These are phyloP conservation scores for Gastrodia elata DNA, from an alignment of 106 monocot genomes.

Conservation along the genomic window DNA sequence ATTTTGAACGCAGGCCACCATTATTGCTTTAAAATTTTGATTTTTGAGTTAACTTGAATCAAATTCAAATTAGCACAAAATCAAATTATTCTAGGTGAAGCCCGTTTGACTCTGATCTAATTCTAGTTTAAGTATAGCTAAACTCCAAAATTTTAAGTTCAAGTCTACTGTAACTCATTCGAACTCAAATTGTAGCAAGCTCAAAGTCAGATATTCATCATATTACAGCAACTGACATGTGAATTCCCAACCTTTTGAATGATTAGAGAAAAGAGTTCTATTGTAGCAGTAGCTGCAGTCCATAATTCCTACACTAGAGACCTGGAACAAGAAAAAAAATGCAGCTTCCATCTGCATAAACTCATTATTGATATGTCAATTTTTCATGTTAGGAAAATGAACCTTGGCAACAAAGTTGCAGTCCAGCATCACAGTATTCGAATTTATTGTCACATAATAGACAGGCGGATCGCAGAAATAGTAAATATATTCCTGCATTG, in stretches of 20 bases:
- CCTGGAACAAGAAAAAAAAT: conserved; percentile 28
- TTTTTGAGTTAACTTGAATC: too few relatives aligned
- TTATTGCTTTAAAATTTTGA: too few relatives aligned
- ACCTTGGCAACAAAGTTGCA: conserved; percentile 78
- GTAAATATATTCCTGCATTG: conserved; percentile 72
- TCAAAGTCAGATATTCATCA: not conserved
- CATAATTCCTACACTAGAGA: conserved; percentile 36
- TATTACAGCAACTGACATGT: not conserved
- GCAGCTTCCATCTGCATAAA: not conserved
- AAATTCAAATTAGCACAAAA: too few relatives aligned
- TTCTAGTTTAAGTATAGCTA: too few relatives aligned
- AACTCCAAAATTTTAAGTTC: too few relatives aligned
- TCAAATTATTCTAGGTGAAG: too few relatives aligned
- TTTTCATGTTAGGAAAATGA: not conserved
- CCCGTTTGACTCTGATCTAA: too few relatives aligned
- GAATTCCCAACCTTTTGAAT: conserved; percentile 37
- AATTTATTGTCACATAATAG: conserved; percentile 45
- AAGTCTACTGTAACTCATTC: too few relatives aligned
- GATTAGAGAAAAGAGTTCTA: conserved; percentile 12
- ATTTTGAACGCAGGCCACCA: too few relatives aligned
- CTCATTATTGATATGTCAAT: not conserved
- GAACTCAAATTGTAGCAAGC: too few relatives aligned
- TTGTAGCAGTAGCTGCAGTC: not conserved
- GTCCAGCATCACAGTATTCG: conserved; percentile 63
- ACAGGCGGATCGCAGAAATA: conserved; percentile 76